These are phyloP conservation scores for Paecilomyces fulvus DNA, from an alignment of 2,329 filamentous ascomycete species.

Conservation along the genomic window DNA sequence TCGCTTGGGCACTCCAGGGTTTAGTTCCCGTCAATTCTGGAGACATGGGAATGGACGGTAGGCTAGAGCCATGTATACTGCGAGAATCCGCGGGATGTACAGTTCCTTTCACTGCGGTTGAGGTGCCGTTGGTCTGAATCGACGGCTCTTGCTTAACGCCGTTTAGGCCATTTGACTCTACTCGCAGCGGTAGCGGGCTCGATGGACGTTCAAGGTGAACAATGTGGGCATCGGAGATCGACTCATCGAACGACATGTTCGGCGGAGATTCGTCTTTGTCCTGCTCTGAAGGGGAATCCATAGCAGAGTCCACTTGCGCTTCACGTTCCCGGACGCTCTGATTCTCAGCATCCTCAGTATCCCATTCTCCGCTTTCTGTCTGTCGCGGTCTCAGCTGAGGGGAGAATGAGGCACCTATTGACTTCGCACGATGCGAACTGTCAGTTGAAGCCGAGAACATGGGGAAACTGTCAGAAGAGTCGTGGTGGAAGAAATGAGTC, in stretches of 20 bases:
- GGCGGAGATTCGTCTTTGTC: conserved; percentile 13
- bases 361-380: conserved; percentile 14
- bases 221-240: conserved; percentile 12
- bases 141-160: conserved; percentile 5
- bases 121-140: conserved; percentile 1
- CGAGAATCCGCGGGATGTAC: conserved; percentile 4
- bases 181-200: conserved; percentile 27
- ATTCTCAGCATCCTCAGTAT: conserved; percentile 10
- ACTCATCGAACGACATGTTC: conserved; percentile 18
- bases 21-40: conserved; percentile 22
- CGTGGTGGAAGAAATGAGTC: conserved; percentile 40
- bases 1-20: conserved; percentile 32
- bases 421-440: conserved; percentile 45
- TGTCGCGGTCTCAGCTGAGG: conserved; percentile 21
- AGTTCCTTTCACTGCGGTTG: neutral
- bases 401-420: conserved; percentile 44
- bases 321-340: conserved; percentile 10
- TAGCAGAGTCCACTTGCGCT: conserved; percentile 8
- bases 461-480: conserved; percentile 54
- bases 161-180: conserved; percentile 25
- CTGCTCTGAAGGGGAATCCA: conserved; percentile 7
- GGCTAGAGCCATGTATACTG: conserved; percentile 14
- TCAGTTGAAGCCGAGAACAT: conserved; percentile 57
- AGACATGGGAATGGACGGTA: conserved; percentile 22
- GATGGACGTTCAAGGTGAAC: conserved; percentile 39